Base-by-base conservation (phyloP, 352 stramenopile genomes). In the Thalassiosira pacifica region DNA sequence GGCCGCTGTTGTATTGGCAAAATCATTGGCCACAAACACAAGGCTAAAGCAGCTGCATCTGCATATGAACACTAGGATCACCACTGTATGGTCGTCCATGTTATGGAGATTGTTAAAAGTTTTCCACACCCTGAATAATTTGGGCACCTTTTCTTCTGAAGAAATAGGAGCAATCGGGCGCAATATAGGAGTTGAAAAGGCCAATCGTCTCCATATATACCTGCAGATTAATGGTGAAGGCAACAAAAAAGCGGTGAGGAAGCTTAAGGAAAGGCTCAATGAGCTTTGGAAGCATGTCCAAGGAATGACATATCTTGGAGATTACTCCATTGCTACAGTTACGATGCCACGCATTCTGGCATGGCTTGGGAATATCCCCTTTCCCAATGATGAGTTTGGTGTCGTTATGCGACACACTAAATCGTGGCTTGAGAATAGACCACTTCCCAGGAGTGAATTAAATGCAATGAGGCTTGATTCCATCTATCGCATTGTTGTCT, bases 261-360 rank as follows among this genome's bases (percentile, higher is more conserved):
- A 37, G 5, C 27, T 48, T 5, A 27, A 42, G 2, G 32, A 10
- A 63, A 78, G 70, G 37, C n/a, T 52, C 70, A 78, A 78, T 22
- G 34, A 24, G 0, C 24, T 78, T 69, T 78, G 70, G 70, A 13
- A 16, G 2, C 70, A 78, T 68, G 60, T 31, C 24, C 52, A 27
- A 71, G 70, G 70, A 71, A 29, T 71, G 5, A 29, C 71, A 3
- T 71, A 78, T 40, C 1, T 78, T 53, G 70, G 53, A 67, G 60
- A 67, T 37, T 78, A 5, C 1, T 59, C 70, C 1, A 71, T 78
- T 40, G 19, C 6, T 31, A 40, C 70, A 78, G 34, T 29, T 13
- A 5, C 24, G 4, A 64, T 64, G 55, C 55, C 55, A 64, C 26
- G 55, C 18, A 40, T 64, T 64, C 55, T 64, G n/a, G 24, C 55